A percentile compares a stretch with the other conserved stretches of the same genome.
phyloP scores from a whole-genome alignment of 2,329 filamentous ascomycete genomes.

The Ascochyta fabae region DNA sequence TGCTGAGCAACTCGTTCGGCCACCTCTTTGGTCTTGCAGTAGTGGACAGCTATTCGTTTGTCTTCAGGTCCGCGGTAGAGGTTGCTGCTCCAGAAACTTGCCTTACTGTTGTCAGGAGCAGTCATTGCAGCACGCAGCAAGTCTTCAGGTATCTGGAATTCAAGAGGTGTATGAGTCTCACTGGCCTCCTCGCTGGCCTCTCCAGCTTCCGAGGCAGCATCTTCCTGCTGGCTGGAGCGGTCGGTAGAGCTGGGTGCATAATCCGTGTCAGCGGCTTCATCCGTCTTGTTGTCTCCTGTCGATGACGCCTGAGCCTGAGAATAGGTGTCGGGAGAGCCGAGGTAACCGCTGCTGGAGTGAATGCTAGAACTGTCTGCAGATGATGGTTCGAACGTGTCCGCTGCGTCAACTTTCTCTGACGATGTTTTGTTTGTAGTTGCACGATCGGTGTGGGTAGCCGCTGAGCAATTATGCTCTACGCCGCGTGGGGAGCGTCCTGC shows the following conservation, averaged over 20 bases:
- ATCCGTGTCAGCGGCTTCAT: not conserved
- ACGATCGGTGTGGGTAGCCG: not conserved
- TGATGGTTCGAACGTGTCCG: not conserved
- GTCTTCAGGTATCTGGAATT: slow-evolving; percentile 43
- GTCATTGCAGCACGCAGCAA: slow-evolving; percentile 36
- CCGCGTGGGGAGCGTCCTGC: not conserved
- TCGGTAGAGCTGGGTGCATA: not conserved
- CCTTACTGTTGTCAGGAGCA: slow-evolving; percentile 38
- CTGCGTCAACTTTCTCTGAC: not conserved
- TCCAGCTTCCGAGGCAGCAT: slow-evolving; percentile 3
- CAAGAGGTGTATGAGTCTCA: slow-evolving; percentile 32
- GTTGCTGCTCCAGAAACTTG: slow-evolving; percentile 68
- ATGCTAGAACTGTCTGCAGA: not conserved
- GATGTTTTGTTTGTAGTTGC: not conserved
- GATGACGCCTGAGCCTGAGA: not conserved
- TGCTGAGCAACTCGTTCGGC: slow-evolving; percentile 72
- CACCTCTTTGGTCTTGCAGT: slow-evolving; percentile 71
- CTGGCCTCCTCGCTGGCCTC: slow-evolving; percentile 18
- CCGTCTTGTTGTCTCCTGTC: not conserved
- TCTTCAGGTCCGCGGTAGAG: slow-evolving; percentile 67
- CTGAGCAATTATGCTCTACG: not conserved
- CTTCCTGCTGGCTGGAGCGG: not conserved
- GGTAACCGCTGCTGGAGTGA: not conserved
- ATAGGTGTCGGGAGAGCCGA: not conserved
- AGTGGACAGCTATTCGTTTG: slow-evolving; percentile 72